Percentiles rank a stretch among this genome's conserved stretches.
Evolutionary conservation across 352 stramenopile species (phyloP).

Genomic region (Globisporangium barbulae): DNA sequence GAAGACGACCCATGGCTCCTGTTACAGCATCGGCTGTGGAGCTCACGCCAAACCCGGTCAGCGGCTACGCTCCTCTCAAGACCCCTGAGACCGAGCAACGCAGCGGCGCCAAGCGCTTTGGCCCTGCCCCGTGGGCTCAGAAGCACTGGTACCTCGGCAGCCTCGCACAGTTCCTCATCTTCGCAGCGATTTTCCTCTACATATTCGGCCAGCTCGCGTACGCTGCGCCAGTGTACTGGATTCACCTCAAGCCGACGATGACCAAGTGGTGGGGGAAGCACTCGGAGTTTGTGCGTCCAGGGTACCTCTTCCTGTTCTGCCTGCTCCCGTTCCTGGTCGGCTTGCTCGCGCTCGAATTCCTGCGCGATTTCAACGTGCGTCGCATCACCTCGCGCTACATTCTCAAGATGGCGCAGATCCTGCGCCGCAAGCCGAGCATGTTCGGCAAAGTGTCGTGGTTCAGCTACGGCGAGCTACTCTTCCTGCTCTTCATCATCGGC

Average conservation of each 20-base stretch:
- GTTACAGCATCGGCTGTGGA: not conserved
- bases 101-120: not conserved
- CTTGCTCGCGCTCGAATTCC: constrained; percentile 22
- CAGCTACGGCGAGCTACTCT: constrained; percentile 28
- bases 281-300: constrained; percentile 25
- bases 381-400: constrained; percentile 15
- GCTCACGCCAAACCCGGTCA: constrained; percentile 1
- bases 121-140: constrained; percentile 1
- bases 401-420: constrained; percentile 11
- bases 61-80: constrained; percentile 2
- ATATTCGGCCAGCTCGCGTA: constrained; percentile 9
- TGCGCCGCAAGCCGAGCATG: constrained; percentile 24
- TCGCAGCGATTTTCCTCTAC: constrained; percentile 5
- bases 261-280: constrained; percentile 11
- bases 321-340: constrained; percentile 20
- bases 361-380: constrained; percentile 20
- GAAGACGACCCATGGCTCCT: not conserved
- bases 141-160: constrained; percentile 18
- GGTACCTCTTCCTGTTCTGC: constrained; percentile 29
- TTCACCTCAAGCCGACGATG: constrained; percentile 6
- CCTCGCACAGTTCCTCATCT: constrained; percentile 7
- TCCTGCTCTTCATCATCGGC: constrained; percentile 20
- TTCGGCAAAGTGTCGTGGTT: constrained; percentile 11
- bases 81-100: constrained; percentile 2
- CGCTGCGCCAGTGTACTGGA: constrained; percentile 5